A percentile compares a stretch with the other conserved stretches of the same genome.
These are phyloP conservation scores for Veloboletus limbatus DNA, from an alignment of 1,284 basidiomycete genomes.

Conservation along the genomic window DNA sequence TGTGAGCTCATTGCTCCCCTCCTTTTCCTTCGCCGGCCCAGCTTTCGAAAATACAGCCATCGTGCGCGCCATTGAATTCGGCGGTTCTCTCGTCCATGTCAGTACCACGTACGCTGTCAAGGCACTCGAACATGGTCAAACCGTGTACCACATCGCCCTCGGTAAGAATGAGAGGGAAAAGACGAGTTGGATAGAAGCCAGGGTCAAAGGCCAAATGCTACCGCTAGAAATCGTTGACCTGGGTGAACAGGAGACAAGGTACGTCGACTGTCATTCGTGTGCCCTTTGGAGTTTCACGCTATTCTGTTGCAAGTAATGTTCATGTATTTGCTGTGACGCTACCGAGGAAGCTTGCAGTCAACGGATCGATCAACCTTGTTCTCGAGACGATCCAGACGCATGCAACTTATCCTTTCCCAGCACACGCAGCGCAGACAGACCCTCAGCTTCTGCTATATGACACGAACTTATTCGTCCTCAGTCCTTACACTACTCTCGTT, in stretches of 20 bases:
- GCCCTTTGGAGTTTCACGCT: conserved; percentile 7
- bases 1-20: conserved; percentile 31
- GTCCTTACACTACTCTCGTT: conserved; percentile 77
- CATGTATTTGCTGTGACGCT: conserved; percentile 48
- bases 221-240: conserved; percentile 56
- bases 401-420: conserved; percentile 73
- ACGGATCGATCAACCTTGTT: conserved; percentile 70
- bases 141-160: conserved; percentile 71
- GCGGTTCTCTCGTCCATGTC: conserved; percentile 80
- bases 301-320: conserved; percentile 30
- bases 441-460: conserved; percentile 78
- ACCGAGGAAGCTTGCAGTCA: conserved; percentile 46
- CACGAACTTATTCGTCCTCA: conserved; percentile 74
- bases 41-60: conserved; percentile 86
- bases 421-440: conserved; percentile 72
- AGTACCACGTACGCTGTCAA: conserved; percentile 86
- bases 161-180: conserved; percentile 58
- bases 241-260: conserved; percentile 51
- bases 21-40: conserved; percentile 37
- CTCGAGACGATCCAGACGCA: conserved; percentile 77
- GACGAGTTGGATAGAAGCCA: conserved; percentile 80
- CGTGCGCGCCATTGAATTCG: conserved; percentile 83
- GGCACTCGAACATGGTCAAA: conserved; percentile 59
- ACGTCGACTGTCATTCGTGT: conserved; percentile 23
- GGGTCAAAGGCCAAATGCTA: conserved; percentile 64